phyloP scores from a whole-genome alignment of 2,329 filamentous ascomycete genomes.

The Dothideomycetes sp. region DNA sequence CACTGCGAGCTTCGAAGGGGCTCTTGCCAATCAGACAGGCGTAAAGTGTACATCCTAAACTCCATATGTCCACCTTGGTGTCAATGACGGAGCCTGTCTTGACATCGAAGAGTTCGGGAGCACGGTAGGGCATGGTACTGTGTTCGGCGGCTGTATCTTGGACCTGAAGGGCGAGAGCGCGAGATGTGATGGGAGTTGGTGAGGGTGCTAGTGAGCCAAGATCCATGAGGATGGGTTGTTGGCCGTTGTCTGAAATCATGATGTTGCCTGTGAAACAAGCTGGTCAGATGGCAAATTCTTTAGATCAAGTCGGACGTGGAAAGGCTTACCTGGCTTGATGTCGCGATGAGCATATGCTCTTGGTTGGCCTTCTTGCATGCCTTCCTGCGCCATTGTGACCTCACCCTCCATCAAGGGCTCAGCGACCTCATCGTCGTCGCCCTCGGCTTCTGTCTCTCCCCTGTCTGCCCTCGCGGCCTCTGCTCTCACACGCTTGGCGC shows the following conservation, averaged over 20 bases:
- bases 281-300: too few species aligned
- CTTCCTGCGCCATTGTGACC: slow-evolving; percentile 56
- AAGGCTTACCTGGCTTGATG: slow-evolving; percentile 76
- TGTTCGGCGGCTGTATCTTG: slow-evolving; percentile 95
- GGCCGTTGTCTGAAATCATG: slow-evolving; percentile 91
- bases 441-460: slow-evolving; percentile 33
- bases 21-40: slow-evolving; percentile 94
- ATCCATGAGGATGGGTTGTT: slow-evolving; percentile 91
- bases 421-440: slow-evolving; percentile 60
- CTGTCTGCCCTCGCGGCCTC: slow-evolving; percentile 49
- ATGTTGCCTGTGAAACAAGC: slow-evolving; percentile 68
- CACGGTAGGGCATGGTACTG: slow-evolving; percentile 96
- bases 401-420: slow-evolving; percentile 77
- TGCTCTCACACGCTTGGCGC: slow-evolving; percentile 46
- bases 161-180: slow-evolving; percentile 80
- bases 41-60: slow-evolving; percentile 91
- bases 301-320: neutral
- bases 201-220: slow-evolving; percentile 83
- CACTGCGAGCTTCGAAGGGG: slow-evolving; percentile 88
- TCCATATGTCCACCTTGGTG: slow-evolving; percentile 98
- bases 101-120: slow-evolving; percentile 95
- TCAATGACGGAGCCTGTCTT: slow-evolving; percentile 87
- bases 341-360: slow-evolving; percentile 89
- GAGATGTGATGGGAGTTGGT: slow-evolving; percentile 79
- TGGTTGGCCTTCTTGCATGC: slow-evolving; percentile 57